phyloP scores from a whole-genome alignment of 768 basidiomycete species.

The Butyriboletus loyo region DNA sequence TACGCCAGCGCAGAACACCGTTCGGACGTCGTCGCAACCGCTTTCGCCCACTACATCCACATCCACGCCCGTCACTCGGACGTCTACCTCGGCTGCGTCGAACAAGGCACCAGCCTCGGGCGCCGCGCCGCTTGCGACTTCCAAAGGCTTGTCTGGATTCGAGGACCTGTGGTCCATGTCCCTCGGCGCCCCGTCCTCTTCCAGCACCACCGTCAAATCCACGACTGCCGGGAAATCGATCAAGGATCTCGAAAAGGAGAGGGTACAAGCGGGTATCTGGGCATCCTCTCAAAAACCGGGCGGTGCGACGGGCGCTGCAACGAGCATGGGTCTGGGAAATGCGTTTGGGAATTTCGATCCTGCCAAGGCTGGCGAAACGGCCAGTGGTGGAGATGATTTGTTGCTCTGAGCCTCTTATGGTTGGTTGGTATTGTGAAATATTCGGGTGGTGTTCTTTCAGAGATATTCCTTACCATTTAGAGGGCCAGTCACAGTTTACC shows the following conservation, averaged over 20 bases:
- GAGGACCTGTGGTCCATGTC: conserved; percentile 90
- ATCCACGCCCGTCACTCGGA: conserved; percentile 11
- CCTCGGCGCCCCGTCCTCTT: conserved; percentile 45
- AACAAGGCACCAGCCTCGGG: conserved; percentile 15
- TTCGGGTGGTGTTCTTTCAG: not conserved
- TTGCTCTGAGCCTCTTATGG: conserved; percentile 31
- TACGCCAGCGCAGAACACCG: conserved; percentile 17
- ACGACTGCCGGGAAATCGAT: conserved; percentile 64
- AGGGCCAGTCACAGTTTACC: conserved; percentile 2
- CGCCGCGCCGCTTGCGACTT: conserved; percentile 24
- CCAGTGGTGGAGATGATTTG: conserved; percentile 40
- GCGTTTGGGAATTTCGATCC: conserved; percentile 37
- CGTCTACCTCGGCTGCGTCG: conserved; percentile 8
- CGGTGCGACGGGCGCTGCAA: conserved; percentile 1
- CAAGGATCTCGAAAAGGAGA: conserved; percentile 87
- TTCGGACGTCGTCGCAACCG: conserved; percentile 27
- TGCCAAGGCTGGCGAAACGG: conserved; percentile 13
- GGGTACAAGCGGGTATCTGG: conserved; percentile 80
- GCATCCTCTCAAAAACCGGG: conserved; percentile 35
- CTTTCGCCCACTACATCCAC: conserved; percentile 21
- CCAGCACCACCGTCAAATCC: conserved; percentile 35
- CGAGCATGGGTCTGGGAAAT: conserved; percentile 13
- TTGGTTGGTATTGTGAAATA: not conserved
- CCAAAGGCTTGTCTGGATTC: conserved; percentile 57
- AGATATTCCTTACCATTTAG: conserved; percentile 8